A percentile compares a stretch with the other conserved stretches of the same genome.
phyloP scores from a whole-genome alignment of 2,329 filamentous ascomycete genomes.

The Emericellopsis atlantica region DNA sequence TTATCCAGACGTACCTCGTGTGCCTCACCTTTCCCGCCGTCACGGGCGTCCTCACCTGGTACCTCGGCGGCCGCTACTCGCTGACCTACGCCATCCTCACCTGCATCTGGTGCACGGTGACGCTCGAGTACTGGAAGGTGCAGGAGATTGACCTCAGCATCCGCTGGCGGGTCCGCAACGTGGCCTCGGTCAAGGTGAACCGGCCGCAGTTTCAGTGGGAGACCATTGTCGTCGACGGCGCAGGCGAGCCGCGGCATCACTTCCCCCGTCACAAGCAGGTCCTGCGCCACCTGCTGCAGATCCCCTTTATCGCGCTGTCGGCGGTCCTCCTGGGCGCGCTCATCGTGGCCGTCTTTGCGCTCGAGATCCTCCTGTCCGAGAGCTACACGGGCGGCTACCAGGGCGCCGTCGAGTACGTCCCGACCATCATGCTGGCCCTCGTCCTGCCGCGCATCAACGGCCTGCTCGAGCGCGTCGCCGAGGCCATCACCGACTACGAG shows the following conservation, averaged over 20 bases:
- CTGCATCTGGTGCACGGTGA: conserved; percentile 58
- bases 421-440: conserved; percentile 57
- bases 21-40: conserved; percentile 59
- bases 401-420: conserved; percentile 54
- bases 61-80: conserved; percentile 58
- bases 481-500: conserved; percentile 53
- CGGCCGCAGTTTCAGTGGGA: conserved; percentile 54
- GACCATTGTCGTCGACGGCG: conserved; percentile 46
- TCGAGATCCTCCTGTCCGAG: conserved; percentile 66
- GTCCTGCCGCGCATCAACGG: conserved; percentile 53
- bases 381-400: conserved; percentile 60
- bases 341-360: conserved; percentile 57
- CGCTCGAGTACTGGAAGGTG: conserved; percentile 72
- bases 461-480: conserved; percentile 50
- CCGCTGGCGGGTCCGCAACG: conserved; percentile 60
- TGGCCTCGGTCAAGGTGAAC: conserved; percentile 53
- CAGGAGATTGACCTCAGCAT: conserved; percentile 59
- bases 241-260: conserved; percentile 46
- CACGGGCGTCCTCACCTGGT: conserved; percentile 57
- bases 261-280: conserved; percentile 56
- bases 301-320: conserved; percentile 54
- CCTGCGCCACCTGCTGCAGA: conserved; percentile 50
- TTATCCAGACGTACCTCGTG: conserved; percentile 56
- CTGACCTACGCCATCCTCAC: conserved; percentile 54
- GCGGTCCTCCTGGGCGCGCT: conserved; percentile 47